phyloP scores from a whole-genome alignment of 2,329 filamentous ascomycete genomes.

The Talaromyces sp. region DNA sequence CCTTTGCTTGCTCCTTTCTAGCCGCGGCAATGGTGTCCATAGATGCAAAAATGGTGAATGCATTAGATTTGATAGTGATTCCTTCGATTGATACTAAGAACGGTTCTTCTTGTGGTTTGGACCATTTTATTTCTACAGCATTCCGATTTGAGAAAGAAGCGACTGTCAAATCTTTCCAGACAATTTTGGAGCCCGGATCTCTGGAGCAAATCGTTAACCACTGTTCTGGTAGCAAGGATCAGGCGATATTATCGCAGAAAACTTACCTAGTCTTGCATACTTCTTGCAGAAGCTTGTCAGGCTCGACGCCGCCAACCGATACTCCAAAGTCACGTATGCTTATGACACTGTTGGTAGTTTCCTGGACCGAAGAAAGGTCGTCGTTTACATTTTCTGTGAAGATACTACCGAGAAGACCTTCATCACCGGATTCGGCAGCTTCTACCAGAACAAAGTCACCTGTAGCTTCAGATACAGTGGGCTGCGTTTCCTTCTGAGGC shows the following conservation, averaged over 20 bases:
- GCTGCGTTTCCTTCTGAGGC: conserved; percentile 41
- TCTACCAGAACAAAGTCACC: conserved; percentile 23
- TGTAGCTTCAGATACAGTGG: conserved; percentile 15
- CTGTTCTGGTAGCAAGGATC: not conserved
- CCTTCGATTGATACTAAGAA: conserved; percentile 42
- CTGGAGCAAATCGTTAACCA: conserved; percentile 40
- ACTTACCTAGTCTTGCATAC: conserved; percentile 72
- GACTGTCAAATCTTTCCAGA: conserved; percentile 67
- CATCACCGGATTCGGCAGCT: conserved; percentile 41
- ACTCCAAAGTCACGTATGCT: conserved; percentile 80
- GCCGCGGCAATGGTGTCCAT: conserved; percentile 74
- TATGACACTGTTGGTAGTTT: conserved; percentile 37
- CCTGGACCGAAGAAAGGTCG: conserved; percentile 42
- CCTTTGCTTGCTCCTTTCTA: conserved; percentile 77
- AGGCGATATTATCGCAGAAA: not conserved
- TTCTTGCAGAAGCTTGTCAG: conserved; percentile 76
- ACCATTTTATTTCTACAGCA: conserved; percentile 72
- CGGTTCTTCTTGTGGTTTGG: conserved; percentile 62
- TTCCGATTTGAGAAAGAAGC: conserved; percentile 74
- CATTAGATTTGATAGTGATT: conserved; percentile 45
- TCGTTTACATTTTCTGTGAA: conserved; percentile 48
- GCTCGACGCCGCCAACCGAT: conserved; percentile 73
- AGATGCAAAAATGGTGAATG: conserved; percentile 58
- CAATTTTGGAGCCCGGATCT: conserved; percentile 66
- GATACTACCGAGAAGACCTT: conserved; percentile 56